Base-by-base conservation (phyloP, 164 flowering plant species). In the Vitis labrusca region DNA sequence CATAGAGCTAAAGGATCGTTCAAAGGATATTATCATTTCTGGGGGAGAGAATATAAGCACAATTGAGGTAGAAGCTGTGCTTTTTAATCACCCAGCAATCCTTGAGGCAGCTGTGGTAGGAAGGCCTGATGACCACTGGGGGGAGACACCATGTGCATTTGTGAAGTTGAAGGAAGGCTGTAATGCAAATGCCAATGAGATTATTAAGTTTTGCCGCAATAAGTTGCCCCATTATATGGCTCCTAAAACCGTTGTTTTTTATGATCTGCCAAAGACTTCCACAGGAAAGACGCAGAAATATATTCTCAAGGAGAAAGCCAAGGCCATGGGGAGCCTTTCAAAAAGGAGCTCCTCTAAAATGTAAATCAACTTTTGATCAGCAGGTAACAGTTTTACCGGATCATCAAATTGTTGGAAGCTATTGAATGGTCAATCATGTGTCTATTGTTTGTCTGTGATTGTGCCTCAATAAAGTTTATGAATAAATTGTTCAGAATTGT, bases 31-130 rank as follows among this genome's bases (percentile, higher is more conserved):
- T 7, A 84, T 86, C 29, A 82, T 86, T 27, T 82, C 88, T 1
- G 90, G 90, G 15, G 90, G 90, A 50, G 90, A 86, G 65, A 86
- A 86, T 30, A 79, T 85, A 3, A 86, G 90, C 77, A 76, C 88
- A 7, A 79, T 86, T 53, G 90, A 86, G 72, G 87, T 86, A 29
- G 90, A 86, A 61, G 63, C 85, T 9, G 83, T 82, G 12, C 68
- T 86, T 9, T 86, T 64, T 62, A 61, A 77, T 54, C 90, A 86
- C 71, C 88, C 86, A 10, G 82, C 80, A 5, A 79, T 86, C 17
- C 78, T 85, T 15, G 90, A 86, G 65, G 88, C 88, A 0, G 88
- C 88, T 23, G 85, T 86, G 5, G 90, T 86, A 17, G 90, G 80
- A 10, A 63, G 85, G 23, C 85, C 87, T 0, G 88, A 85, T 69